Percentiles rank a stretch among this genome's conserved stretches.
These are phyloP conservation scores for Microdochium bolleyi DNA, from an alignment of 2,329 filamentous ascomycete species.

Conservation along the genomic window DNA sequence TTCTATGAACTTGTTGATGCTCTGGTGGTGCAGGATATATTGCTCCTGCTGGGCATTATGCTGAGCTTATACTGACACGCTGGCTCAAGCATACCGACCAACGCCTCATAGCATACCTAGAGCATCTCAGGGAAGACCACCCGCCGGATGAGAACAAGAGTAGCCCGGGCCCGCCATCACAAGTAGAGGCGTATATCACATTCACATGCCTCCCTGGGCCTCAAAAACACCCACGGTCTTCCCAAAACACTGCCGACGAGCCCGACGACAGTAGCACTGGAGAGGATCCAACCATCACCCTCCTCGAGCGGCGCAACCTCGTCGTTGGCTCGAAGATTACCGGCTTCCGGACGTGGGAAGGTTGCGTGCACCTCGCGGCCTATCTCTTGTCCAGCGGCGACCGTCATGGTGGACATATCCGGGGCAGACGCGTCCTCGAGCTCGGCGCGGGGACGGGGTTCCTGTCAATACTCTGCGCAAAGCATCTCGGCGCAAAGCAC, in stretches of 20 bases:
- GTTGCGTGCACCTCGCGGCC: constrained; percentile 53
- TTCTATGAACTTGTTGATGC: too few species aligned
- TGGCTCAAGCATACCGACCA: constrained; percentile 2
- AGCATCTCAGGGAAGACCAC: constrained; percentile 43
- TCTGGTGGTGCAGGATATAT: too few species aligned
- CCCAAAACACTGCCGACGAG: not conserved
- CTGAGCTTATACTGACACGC: constrained; percentile 10
- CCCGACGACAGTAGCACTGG: not conserved
- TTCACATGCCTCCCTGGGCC: constrained; percentile 35
- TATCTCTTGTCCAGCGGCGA: constrained; percentile 43
- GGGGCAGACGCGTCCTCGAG: constrained; percentile 49
- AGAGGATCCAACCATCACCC: constrained; percentile 32
- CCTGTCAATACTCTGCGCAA: constrained; percentile 54
- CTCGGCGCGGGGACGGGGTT: constrained; percentile 62
- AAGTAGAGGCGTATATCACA: constrained; percentile 54
- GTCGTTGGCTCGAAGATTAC: constrained; percentile 53
- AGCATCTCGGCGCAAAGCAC: constrained; percentile 41
- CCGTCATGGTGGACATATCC: constrained; percentile 26
- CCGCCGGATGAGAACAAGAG: constrained; percentile 23
- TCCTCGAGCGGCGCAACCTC: constrained; percentile 45
- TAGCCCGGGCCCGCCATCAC: constrained; percentile 40
- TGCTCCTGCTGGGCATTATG: too few species aligned
- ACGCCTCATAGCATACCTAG: constrained; percentile 46
- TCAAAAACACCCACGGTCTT: too few species aligned
- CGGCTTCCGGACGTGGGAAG: constrained; percentile 64